Conservation (phyloP, 140 eudicot genomes). For the Anethum foeniculum region DNA sequence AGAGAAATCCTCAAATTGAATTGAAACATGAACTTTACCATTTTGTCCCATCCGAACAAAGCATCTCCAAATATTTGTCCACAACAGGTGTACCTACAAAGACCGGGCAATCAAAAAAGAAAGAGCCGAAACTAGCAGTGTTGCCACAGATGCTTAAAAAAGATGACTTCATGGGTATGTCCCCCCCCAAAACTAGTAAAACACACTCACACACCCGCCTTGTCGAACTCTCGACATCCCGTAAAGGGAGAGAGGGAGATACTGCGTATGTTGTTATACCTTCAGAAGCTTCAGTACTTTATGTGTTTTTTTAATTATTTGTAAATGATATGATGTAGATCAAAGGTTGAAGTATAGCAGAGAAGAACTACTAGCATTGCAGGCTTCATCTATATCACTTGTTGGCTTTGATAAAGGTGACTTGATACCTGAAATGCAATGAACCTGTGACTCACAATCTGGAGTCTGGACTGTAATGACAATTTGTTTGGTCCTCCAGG, state of each 20-base stretch:
- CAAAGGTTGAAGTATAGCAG: slow-evolving; percentile 65
- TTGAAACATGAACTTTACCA: slow-evolving; percentile 52
- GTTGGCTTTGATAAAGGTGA: slow-evolving; percentile 11
- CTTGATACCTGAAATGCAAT: slow-evolving; percentile 8
- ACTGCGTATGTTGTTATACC: neutral
- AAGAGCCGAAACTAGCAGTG: slow-evolving; percentile 22
- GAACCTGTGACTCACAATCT: neutral
- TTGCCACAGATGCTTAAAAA: slow-evolving; percentile 30
- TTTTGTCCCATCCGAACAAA: slow-evolving; percentile 17
- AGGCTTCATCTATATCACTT: slow-evolving; percentile 30
- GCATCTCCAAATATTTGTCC: slow-evolving; percentile 19
- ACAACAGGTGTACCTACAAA: slow-evolving; percentile 23
- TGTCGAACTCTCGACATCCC: too few species aligned
- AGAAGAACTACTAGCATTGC: slow-evolving; percentile 60
- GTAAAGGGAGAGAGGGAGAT: too few species aligned
- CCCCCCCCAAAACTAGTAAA: too few species aligned
- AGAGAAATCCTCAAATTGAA: slow-evolving; percentile 41
- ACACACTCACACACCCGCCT: too few species aligned
- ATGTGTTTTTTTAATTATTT: neutral
- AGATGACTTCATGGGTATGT: slow-evolving; percentile 43
- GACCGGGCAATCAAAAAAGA: slow-evolving; percentile 15
- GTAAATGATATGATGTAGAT: slow-evolving; percentile 27
- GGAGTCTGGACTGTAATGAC: neutral
- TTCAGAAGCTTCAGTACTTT: neutral
- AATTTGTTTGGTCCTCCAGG: neutral